Evolutionary conservation across 2,329 filamentous ascomycete genomes (phyloP), one percentile per base, ranked within the genome.

Genomic region (Gnomoniopsis smithogilvyi): DNA sequence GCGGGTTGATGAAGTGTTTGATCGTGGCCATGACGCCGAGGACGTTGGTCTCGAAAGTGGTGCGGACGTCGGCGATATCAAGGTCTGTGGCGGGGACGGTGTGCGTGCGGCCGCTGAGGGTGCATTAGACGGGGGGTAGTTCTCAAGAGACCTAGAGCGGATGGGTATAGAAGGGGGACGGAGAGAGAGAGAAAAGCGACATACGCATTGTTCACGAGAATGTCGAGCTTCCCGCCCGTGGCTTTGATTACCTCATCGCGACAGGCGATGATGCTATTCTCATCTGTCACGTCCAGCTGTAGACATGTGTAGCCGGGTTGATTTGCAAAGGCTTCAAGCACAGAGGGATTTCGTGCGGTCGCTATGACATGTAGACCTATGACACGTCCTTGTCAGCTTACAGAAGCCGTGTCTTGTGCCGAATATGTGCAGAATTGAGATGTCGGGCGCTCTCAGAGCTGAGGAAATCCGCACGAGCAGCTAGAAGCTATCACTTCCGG

Each of bases 151-250:
- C 38, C 21, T n/a, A 14, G 43, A 19, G 3, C 30, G 22, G 7
- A 6, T 17, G 22, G 14, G 36, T 33, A 47, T 21, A 36, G 34
- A 19, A 33, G 12, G 51, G 17, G n/a, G 51, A 34, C 22, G 33
- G 19, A 51, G 48, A 24, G 11, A 12, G 7, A 12, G 2, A 1
- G 14, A n/a, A 4, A 19, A n/a, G 4, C 12, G 36, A 51, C 76
- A 62, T 63, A 84, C 80, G 83, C 82, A 61, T 86, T 86, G 70
- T 85, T 86, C 51, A 86, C 76, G 19, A 86, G 79, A 49, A 85
- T 77, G 63, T 86, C 82, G 6, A 86, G 77, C 50, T 72, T 78
- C 15, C 82, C 82, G 10, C 75, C 75, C 2, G 80, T 84, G 50
- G 84, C 69, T 14, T 74, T 67, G 12, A 71, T 65, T 14, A 85